Conservation (phyloP, 1,284 basidiomycete species). For the Sanghuangporus baumii region DNA sequence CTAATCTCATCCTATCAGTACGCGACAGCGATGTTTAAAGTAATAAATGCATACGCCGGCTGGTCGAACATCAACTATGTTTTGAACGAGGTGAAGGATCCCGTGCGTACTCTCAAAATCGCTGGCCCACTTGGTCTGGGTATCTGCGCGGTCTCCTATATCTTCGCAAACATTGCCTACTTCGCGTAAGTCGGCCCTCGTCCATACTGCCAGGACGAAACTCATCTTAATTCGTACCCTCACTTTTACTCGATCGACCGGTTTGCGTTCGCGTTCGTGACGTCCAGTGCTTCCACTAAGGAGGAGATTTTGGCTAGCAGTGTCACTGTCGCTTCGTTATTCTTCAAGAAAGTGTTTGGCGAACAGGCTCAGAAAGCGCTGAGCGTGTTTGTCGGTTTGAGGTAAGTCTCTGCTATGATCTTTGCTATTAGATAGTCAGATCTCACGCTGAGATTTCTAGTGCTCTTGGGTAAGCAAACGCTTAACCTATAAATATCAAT, state of each 20-base stretch:
- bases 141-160: slow-evolving; percentile 41
- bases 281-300: slow-evolving; percentile 33
- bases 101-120: slow-evolving; percentile 46
- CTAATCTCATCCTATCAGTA: slow-evolving; percentile 31
- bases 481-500: not conserved
- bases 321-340: slow-evolving; percentile 47
- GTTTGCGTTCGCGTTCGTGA: not conserved
- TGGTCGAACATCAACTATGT: slow-evolving; percentile 51
- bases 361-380: slow-evolving; percentile 39
- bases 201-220: not conserved
- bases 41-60: slow-evolving; percentile 50
- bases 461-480: slow-evolving; percentile 11
- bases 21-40: slow-evolving; percentile 54
- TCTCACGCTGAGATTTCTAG: not conserved
- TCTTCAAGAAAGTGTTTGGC: slow-evolving; percentile 53
- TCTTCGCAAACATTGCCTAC: slow-evolving; percentile 50
- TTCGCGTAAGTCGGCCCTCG: slow-evolving; percentile 30
- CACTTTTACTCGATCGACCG: not conserved
- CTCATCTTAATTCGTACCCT: not conserved
- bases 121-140: slow-evolving; percentile 48
- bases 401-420: slow-evolving; percentile 25
- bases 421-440: not conserved
- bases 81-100: slow-evolving; percentile 48
- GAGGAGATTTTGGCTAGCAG: slow-evolving; percentile 39
- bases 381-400: slow-evolving; percentile 47